Conservation (phyloP, 495 filamentous ascomycete species). For the Cercophora samala region DNA sequence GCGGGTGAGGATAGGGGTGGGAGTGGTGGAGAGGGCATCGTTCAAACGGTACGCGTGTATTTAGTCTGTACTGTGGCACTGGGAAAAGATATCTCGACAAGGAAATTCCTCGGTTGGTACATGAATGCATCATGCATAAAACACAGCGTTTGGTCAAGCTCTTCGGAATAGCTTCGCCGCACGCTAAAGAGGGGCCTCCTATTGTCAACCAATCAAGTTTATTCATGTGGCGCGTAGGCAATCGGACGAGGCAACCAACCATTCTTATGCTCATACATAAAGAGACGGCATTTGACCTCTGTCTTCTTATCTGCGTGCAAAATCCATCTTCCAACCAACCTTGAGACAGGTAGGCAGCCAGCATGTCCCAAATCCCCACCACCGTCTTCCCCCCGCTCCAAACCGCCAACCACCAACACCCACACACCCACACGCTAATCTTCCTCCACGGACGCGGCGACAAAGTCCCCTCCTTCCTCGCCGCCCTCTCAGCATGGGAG, state of each 20-base stretch:
- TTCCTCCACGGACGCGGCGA: slow-evolving; percentile 8
- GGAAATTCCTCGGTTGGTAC: background rate
- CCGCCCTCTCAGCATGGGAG: background rate
- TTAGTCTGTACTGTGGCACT: background rate
- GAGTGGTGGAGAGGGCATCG: background rate
- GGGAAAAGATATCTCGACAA: background rate
- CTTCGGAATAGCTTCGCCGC: background rate
- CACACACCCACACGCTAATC: slow-evolving; percentile 7
- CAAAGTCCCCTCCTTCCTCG: slow-evolving; percentile 1
- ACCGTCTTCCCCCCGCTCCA: background rate
- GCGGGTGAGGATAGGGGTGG: background rate
- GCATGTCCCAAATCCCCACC: background rate
- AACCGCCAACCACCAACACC: background rate
- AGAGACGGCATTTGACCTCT: background rate
- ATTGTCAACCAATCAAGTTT: background rate
- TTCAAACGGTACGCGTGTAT: background rate
- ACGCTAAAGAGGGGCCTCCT: background rate
- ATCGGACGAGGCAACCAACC: background rate
- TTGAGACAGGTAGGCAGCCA: too few species aligned
- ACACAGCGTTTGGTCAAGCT: background rate
- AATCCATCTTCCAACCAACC: background rate
- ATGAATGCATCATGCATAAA: background rate
- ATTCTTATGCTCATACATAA: background rate
- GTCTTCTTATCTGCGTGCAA: background rate
- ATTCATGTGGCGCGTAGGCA: background rate